phyloP scores from a whole-genome alignment of 148 eudicot genomes.

The Rhododendron henanense region DNA sequence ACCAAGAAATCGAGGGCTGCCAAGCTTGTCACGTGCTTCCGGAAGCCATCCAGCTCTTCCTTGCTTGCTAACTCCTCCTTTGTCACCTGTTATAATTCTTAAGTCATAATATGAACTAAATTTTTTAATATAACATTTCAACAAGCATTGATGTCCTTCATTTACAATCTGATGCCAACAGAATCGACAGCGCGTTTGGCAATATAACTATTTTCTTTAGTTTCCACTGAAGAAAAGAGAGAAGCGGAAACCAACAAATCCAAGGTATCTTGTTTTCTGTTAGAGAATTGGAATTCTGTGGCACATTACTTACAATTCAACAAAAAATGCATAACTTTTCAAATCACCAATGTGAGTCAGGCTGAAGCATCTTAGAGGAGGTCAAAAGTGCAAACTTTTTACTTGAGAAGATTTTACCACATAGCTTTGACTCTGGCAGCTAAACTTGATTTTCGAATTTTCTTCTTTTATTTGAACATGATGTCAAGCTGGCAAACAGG shows the following conservation, averaged over 20 bases:
- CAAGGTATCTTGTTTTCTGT: neutral
- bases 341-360: slow-evolving; percentile 1
- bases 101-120: neutral
- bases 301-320: neutral
- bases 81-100: slow-evolving; percentile 58
- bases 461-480: neutral
- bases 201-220: neutral
- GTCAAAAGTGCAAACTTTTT: neutral
- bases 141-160: neutral
- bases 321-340: neutral
- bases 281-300: neutral
- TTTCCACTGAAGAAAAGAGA: neutral
- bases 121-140: neutral
- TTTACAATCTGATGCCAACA: neutral
- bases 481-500: neutral
- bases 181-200: neutral
- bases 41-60: slow-evolving; percentile 76
- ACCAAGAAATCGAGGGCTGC: slow-evolving; percentile 96
- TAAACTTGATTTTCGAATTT: neutral
- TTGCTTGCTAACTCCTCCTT: slow-evolving; percentile 90
- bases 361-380: neutral
- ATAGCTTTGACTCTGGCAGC: neutral
- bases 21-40: slow-evolving; percentile 92
- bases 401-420: neutral
- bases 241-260: neutral